Conservation (phyloP, 352 stramenopile genomes). For the Phytophthora sansomeana region DNA sequence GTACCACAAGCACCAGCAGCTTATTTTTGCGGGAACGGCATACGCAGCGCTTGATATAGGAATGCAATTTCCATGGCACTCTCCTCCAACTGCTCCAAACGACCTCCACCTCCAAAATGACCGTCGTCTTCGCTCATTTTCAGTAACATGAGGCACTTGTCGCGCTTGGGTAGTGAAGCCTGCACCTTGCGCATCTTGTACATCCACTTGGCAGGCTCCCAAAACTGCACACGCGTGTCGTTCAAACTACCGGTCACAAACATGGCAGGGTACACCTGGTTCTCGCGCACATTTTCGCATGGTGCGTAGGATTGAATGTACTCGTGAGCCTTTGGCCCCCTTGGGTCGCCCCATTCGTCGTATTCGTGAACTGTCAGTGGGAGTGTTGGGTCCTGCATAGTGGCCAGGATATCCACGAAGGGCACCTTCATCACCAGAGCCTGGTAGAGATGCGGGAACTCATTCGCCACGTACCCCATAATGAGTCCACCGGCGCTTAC, state of each 20-base stretch:
- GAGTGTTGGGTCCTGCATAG: slow-evolving; percentile 87
- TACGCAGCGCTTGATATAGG: slow-evolving; percentile 69
- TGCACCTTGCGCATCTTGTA: slow-evolving; percentile 73
- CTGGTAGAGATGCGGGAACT: slow-evolving; percentile 72
- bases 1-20: neutral
- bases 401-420: slow-evolving; percentile 90
- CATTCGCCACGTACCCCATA: slow-evolving; percentile 89
- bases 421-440: slow-evolving; percentile 89
- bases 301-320: slow-evolving; percentile 90
- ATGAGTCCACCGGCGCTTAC: slow-evolving; percentile 89
- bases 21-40: slow-evolving; percentile 52
- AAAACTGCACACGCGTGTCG: slow-evolving; percentile 86
- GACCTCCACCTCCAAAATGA: slow-evolving; percentile 82
- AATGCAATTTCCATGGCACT: slow-evolving; percentile 88
- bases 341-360: slow-evolving; percentile 92
- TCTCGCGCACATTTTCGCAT: slow-evolving; percentile 68
- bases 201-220: slow-evolving; percentile 89
- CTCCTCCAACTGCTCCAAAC: slow-evolving; percentile 81
- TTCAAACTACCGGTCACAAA: slow-evolving; percentile 86
- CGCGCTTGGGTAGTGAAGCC: slow-evolving; percentile 31
- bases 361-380: slow-evolving; percentile 93
- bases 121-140: slow-evolving; percentile 86
- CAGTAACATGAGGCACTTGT: slow-evolving; percentile 54
- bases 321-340: slow-evolving; percentile 37
- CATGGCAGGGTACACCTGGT: slow-evolving; percentile 75